Evolutionary conservation across 2,329 filamentous ascomycete genomes (phyloP).

Genomic region (Scleromitrula shiraiana): DNA sequence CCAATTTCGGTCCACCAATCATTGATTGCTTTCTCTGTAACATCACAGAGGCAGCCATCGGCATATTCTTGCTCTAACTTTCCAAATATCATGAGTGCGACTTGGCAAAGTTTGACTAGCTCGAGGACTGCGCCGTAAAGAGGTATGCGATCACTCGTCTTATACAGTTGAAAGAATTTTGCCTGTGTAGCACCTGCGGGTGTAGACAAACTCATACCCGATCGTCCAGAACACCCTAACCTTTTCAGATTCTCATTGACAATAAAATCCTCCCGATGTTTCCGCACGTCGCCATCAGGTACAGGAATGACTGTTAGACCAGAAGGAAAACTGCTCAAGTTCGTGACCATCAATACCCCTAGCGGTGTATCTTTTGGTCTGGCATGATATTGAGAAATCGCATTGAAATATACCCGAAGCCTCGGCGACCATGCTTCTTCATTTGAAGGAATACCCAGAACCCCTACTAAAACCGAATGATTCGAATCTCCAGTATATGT

Average conservation of each 20-base stretch:
- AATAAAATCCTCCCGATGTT: slow-evolving; percentile 76
- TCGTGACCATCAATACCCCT: slow-evolving; percentile 88
- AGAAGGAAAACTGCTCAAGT: slow-evolving; percentile 85
- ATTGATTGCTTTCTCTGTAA: slow-evolving; percentile 80
- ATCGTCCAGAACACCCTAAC: slow-evolving; percentile 82
- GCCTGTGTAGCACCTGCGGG: slow-evolving; percentile 76
- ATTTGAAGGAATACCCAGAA: slow-evolving; percentile 75
- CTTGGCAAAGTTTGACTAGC: slow-evolving; percentile 84
- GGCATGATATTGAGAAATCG: slow-evolving; percentile 78
- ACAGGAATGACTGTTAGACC: slow-evolving; percentile 86
- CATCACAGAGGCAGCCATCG: slow-evolving; percentile 86
- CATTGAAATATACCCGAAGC: slow-evolving; percentile 76
- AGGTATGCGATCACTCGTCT: slow-evolving; percentile 73
- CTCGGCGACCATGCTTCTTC: slow-evolving; percentile 72
- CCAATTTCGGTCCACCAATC: slow-evolving; percentile 98
- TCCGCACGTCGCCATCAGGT: slow-evolving; percentile 75
- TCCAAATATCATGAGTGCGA: slow-evolving; percentile 79
- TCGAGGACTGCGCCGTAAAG: slow-evolving; percentile 75
- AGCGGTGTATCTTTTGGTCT: slow-evolving; percentile 72
- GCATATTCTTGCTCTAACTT: slow-evolving; percentile 83
- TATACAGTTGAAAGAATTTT: slow-evolving; percentile 88
- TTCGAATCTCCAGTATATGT: slow-evolving; percentile 85
- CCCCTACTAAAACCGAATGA: slow-evolving; percentile 69
- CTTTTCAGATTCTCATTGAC: slow-evolving; percentile 93
- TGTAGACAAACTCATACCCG: slow-evolving; percentile 70